These are phyloP conservation scores for Pilaira anomala DNA, from an alignment of 192 early-diverging fungal species.

Conservation along the genomic window DNA sequence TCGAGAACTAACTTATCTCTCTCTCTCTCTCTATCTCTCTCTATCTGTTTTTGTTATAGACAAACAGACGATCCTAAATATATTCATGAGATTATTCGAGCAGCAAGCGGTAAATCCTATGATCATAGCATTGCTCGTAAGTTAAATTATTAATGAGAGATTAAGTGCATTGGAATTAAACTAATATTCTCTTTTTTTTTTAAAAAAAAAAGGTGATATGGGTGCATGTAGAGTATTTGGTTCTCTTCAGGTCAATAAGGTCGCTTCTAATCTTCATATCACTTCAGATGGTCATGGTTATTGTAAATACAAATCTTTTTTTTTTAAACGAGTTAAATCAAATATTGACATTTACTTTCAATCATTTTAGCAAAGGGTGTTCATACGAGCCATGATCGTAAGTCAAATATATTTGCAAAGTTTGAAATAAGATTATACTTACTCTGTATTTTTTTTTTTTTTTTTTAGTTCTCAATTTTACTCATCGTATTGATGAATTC, in stretches of 20 bases:
- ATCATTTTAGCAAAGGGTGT: constrained; percentile 36
- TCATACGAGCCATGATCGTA: constrained; percentile 68
- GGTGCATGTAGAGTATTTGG: constrained; percentile 77
- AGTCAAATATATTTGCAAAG: too few species aligned
- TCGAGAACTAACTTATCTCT: not conserved
- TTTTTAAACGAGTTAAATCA: not conserved
- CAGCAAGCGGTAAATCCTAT: constrained; percentile 29
- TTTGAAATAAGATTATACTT: too few species aligned
- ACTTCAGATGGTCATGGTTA: constrained; percentile 91
- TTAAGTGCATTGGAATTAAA: not conserved
- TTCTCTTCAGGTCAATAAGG: constrained; percentile 69
- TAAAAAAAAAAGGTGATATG: constrained; percentile 42
- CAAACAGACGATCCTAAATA: constrained; percentile 29
- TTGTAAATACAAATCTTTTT: constrained; percentile 22
- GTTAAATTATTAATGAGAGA: not conserved
- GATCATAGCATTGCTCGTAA: constrained; percentile 24
- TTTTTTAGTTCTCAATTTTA: constrained; percentile 82
- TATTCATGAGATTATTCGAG: constrained; percentile 34
- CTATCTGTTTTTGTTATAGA: not conserved
- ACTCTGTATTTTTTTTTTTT: constrained; percentile 8
- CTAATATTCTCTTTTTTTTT: not conserved
- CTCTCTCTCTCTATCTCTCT: not conserved
- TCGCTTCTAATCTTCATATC: constrained; percentile 87
- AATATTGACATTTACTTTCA: not conserved
- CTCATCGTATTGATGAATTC: constrained; percentile 87